Evolutionary conservation across 129 eudicot species (phyloP), one percentile per base, ranked within the genome.

Genomic region (Logfia minima): DNA sequence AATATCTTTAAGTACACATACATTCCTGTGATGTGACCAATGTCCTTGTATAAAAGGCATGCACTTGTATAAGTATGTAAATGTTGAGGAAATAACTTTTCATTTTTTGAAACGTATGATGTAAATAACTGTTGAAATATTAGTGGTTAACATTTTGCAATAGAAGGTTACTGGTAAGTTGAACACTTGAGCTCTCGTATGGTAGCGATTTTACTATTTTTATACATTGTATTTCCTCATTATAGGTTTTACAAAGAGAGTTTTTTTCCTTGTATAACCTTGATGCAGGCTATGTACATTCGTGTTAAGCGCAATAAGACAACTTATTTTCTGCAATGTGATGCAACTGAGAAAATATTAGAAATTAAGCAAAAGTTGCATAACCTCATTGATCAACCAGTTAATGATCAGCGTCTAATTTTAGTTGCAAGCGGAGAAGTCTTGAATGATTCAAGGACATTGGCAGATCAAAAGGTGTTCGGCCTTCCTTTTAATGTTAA

Each of bases 301-400:
- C 97, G 99, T 64, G 91, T 95, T 29, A 95, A 95, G 86, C 92
- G 99, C 51, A 82, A 81, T 71, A 92, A 95, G 85, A 89, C 96
- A 6, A 95, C 99, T 28, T 95, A 95, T 75, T 95, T 95, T 80
- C 75, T 95, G 53, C 92, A 89, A 58, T 95, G 99, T 71, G 87
- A 89, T 78, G 96, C 99, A 70, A 95, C 89, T 65, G 97, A 95
- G 87, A 92, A 85, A 63, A 76, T 83, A 75, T 66, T 88, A 56
- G 96, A 89, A 72, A 86, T 95, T 59, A 95, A 95, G 94, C 86
- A 92, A 83, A 91, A 95, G 87, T 53, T 95, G 81, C 84, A 80
- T 23, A 68, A 52, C 24, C 94, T 91, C 68, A 89, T 86, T 67
- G 99, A 95, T 88, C 96, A 89, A 37, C 95, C 97, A 29, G 83